Base-by-base conservation (phyloP, 1,139 yeast species). In the Kodamaea sp. region DNA sequence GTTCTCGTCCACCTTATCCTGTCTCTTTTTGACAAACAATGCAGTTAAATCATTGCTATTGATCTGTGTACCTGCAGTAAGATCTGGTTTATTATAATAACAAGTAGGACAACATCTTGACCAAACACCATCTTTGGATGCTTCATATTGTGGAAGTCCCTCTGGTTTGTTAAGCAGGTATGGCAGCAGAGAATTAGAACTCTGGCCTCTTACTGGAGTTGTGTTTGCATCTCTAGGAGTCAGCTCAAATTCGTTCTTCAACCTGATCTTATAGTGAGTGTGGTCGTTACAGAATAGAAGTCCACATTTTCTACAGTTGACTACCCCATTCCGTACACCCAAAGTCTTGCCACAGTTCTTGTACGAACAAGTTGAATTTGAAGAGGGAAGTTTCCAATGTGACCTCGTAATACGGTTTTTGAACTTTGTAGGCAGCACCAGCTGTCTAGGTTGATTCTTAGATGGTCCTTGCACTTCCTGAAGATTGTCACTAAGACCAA, bases 301-400 rank as follows among this genome's bases (percentile, higher is more conserved):
- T 0, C 96, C 96, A 61, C 97, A 89, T 44, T 66, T 73, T 14
- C 84, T 59, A 53, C 90, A 83, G 50, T 82, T 81, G 4, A 74
- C 76, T 2, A 66, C 52, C 0, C 83, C 84, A 44, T 67, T 70
- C 38, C 69, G 69, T 25, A 73, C 69, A 33, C 62, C 71, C 18
- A 81, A 53, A 4, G 43, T 47, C 28, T 57, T 65, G 1, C 42
- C 34, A 48, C 88, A 83, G 1, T 49, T 44, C 1, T 40, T 36
- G 16, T 61, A 50, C 2, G 60, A 47, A 38, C 83, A 77, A 1
- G 36, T 40, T 11, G 50, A 35, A 3, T 43, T 35, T 0, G 64
- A 59, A 0, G 59, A 35, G 4, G 80, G 78, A 29, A 66, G 73
- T 41, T 73, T 72, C 94, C 94, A 86, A 54, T 86, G 95, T 5